Conservation (phyloP, 2,329 filamentous ascomycete genomes). For the Dothidotthia symphoricarpi region DNA sequence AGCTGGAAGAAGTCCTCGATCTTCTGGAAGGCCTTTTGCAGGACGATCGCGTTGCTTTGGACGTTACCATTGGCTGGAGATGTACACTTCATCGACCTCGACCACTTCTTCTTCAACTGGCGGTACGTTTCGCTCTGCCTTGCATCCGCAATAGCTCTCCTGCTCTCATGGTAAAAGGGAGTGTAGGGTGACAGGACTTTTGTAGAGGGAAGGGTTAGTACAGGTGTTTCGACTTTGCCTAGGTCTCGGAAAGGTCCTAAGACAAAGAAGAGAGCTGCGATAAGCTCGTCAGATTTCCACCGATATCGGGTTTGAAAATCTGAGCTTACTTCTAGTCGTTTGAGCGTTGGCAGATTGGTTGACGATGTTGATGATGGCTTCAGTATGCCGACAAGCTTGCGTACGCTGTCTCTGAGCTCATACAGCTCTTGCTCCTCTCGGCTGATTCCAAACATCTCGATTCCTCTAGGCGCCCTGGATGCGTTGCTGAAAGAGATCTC, state of each 20-base stretch:
- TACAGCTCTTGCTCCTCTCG: conserved; percentile 9
- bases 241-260: conserved; percentile 9
- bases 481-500: background rate
- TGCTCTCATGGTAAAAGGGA: no score
- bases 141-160: background rate
- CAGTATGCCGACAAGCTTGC: conserved; percentile 2
- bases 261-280: conserved; percentile 6
- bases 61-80: background rate
- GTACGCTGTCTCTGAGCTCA: conserved; percentile 5
- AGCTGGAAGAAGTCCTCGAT: conserved; percentile 4
- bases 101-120: conserved; percentile 1
- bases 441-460: background rate
- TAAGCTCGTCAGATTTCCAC: conserved; percentile 7
- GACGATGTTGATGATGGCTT: background rate
- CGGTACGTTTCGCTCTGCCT: background rate
- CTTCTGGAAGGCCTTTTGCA: conserved; percentile 2
- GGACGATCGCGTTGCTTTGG: background rate
- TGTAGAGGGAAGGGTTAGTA: background rate
- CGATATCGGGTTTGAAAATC: background rate
- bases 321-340: background rate
- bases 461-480: background rate
- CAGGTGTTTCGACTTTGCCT: background rate
- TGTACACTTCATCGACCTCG: background rate
- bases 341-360: background rate
- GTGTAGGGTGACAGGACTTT: no score